Percentiles rank a stretch among this genome's conserved stretches.
phyloP scores from a whole-genome alignment of 805 yeast genomes.

The Schwanniomyces vanrijiae region DNA sequence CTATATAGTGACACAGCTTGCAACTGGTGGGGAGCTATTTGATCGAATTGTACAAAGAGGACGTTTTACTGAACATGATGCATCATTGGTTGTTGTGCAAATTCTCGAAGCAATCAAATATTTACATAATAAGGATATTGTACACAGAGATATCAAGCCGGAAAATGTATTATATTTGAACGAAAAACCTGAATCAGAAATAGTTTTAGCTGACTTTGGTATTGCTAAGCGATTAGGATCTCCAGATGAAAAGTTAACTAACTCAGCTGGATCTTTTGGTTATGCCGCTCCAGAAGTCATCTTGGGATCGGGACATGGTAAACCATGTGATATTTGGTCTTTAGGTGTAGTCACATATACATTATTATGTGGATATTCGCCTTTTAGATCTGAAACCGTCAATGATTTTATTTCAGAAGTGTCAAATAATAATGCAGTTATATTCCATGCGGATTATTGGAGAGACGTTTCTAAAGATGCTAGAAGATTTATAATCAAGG shows the following conservation, averaged over 20 bases:
- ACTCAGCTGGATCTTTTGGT: conserved; percentile 91
- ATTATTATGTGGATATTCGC: conserved; percentile 86
- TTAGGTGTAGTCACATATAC: conserved; percentile 92
- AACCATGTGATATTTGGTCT: conserved; percentile 96
- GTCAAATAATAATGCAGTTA: conserved; percentile 67
- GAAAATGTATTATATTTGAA: conserved; percentile 81
- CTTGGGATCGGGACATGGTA: conserved; percentile 81
- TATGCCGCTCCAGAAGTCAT: conserved; percentile 97
- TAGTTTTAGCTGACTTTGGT: conserved; percentile 94
- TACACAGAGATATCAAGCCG: conserved; percentile 93
- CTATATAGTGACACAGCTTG: conserved; percentile 90
- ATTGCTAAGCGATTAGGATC: conserved; percentile 76
- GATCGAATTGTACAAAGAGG: conserved; percentile 83
- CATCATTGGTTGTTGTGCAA: conserved; percentile 71
- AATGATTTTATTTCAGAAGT: conserved; percentile 82
- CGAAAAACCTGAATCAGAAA: conserved; percentile 53
- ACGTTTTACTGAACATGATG: conserved; percentile 85
- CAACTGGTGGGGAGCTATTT: conserved; percentile 94
- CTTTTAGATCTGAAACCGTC: conserved; percentile 82
- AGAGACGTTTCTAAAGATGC: conserved; percentile 76
- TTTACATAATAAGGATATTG: conserved; percentile 73
- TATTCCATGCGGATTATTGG: conserved; percentile 89
- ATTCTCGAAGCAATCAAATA: conserved; percentile 77
- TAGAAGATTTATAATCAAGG: conserved; percentile 68
- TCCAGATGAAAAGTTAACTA: conserved; percentile 59